Percentiles rank a stretch among this genome's conserved stretches.
These are phyloP conservation scores for Wickerhamomyces chambardii DNA, from an alignment of 805 yeast genomes.

Conservation along the genomic window DNA sequence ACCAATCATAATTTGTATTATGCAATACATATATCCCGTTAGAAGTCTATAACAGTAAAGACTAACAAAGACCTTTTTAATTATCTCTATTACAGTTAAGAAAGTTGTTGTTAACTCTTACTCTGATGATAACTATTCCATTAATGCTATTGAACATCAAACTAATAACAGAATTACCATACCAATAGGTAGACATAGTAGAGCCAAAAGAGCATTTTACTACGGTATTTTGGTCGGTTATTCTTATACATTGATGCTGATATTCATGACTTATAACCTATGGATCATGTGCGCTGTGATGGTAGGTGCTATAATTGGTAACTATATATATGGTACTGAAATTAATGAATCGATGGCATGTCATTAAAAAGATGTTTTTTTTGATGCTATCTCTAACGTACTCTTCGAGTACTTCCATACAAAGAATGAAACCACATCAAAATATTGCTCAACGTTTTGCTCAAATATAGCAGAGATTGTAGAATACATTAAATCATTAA, in stretches of 20 bases:
- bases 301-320: conserved; percentile 64
- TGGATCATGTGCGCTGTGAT: conserved; percentile 76
- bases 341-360: conserved; percentile 17
- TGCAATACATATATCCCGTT: background rate
- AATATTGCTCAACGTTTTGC: too few relatives aligned
- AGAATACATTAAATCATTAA: too few relatives aligned
- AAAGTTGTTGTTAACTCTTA: background rate
- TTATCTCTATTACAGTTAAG: background rate
- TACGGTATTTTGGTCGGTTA: conserved; percentile 64
- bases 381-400: too few relatives aligned
- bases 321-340: conserved; percentile 45
- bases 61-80: background rate
- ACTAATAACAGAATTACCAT: conserved; percentile 1
- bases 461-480: too few relatives aligned
- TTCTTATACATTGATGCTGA: conserved; percentile 66
- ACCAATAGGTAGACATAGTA: conserved; percentile 6
- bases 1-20: background rate
- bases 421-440: too few relatives aligned
- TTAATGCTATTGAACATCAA: conserved; percentile 7
- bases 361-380: conserved; percentile 1
- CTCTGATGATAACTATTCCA: background rate
- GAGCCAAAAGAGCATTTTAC: conserved; percentile 27
- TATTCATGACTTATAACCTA: conserved; percentile 83
- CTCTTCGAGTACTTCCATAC: too few relatives aligned
- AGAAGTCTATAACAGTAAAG: background rate